Evolutionary conservation across 345 rosid species (phyloP), one percentile per base, ranked within the genome.

Genomic region (Syzygium aromaticum): DNA sequence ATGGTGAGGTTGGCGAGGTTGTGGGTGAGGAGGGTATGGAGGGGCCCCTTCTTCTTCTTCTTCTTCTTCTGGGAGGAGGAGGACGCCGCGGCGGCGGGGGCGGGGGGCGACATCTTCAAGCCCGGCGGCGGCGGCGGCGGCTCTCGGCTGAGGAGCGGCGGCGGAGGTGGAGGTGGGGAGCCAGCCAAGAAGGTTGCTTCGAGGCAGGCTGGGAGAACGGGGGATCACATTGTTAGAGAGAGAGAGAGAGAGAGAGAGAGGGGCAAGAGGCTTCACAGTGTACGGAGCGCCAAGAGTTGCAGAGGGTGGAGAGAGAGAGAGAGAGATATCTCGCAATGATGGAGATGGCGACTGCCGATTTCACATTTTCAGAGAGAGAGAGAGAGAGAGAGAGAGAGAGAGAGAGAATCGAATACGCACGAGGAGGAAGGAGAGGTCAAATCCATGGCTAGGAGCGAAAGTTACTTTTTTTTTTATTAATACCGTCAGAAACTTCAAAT

Each of bases 1-100:
- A 94, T 91, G 7, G 95, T 92, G 85, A 95, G 96, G 88, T 92
- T 93, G 73, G 93, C 90, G 88, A 95, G 93, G 25, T 92, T 93
- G 52, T 86, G 77, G 54, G 96, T 85, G 54, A 94, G 90, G 28
- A 93, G 87, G 9, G 95, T 90, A 67, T 88, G 92, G 49, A 89
- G 91, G 54, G 94, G 91, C 84, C 85, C 89, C 85, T 86, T 92
- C 91, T 93, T 92, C 83, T 93, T 43, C 46, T 43, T 43, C 46
- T 43, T 43, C 85, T 86, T 92, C 91, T 93, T 92, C 83, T 93
- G 93, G 13, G 93, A 90, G 25, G 63, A 23, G 63, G 63, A 23
- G 0, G 63, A 57, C 0, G 28, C 13, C 27, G 61, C 12, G 63
- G 63, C 28, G 12, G 91, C 53, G 52, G 94, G 85, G 11, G 91